Base-by-base conservation (phyloP, 192 early-diverging fungal species). In the Coemansia furcata region DNA sequence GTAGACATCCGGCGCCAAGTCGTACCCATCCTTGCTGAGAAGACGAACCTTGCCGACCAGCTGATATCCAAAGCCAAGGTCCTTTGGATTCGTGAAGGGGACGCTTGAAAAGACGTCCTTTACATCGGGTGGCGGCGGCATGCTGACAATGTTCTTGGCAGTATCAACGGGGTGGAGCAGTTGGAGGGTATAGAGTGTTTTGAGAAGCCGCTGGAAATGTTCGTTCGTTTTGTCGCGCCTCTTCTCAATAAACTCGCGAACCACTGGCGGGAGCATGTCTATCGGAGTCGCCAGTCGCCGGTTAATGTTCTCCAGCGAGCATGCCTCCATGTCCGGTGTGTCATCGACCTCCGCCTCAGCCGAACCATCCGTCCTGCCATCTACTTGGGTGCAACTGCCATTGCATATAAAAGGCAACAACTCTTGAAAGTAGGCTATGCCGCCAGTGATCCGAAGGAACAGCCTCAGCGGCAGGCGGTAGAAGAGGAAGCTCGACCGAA, bases 261-360 rank as follows among this genome's bases (percentile, higher is more conserved):
- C n/a, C 0, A 10, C 11, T n/a, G 21, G 1, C 2, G 80, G 80
- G 58, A 82, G 47, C 46, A 71, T 39, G 15, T 42, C 19, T 8
- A 82, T 63, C 10, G 80, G 71, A 21, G 71, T 73, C 6, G 38
- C 65, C 23, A 82, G 50, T 23, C 80, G 74, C 37, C 1, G 35
- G 19, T 59, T 70, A 10, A 82, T 63, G 3, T 62, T 72, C 15
- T 73, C 71, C 11, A 71, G 50, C 42, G 71, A 43, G 17, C 50
- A 37, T 17, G 38, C 57, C 29, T 37, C 39, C 19, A n/a, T 6
- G 21, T 26, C n/a, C 21, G 9, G 32, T 4, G 10, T 15, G 15
- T 37, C 33, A 14, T 10, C 39, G 14, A 11, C n/a, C 66, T 26
- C 23, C 49, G 15, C 40, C 43, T 46, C 58, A 10, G 4, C 35